These are phyloP conservation scores for Solanum bulbocastanum DNA, from an alignment of 257 asterid genomes.

Conservation along the genomic window DNA sequence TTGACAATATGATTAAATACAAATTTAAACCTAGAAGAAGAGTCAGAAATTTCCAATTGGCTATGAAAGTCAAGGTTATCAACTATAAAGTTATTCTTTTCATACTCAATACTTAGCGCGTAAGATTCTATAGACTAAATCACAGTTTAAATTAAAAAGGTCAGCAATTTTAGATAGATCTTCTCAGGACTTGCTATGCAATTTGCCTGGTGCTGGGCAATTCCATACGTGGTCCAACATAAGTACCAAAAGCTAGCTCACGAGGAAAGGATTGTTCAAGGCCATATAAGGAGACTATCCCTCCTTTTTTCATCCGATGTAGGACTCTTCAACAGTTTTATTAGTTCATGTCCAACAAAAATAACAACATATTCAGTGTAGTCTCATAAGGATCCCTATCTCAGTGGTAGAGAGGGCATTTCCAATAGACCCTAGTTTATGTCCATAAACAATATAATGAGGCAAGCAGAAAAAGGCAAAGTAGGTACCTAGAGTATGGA, in stretches of 20 bases:
- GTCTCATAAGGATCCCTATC: no score
- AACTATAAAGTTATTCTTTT: no score
- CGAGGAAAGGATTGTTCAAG: background rate
- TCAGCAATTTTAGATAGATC: background rate
- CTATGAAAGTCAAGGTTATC: background rate
- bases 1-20: background rate
- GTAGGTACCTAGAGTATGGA: background rate
- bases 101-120: background rate
- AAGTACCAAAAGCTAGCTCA: background rate
- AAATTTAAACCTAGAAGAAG: background rate
- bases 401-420: no score
- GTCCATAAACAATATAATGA: no score
- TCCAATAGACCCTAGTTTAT: no score
- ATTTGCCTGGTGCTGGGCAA: background rate
- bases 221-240: no score
- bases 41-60: background rate
- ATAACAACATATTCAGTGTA: no score
- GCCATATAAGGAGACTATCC: no score
- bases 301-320: background rate
- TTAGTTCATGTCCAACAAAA: no score
- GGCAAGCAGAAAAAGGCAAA: background rate
- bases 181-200: background rate
- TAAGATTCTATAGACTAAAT: background rate
- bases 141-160: background rate
- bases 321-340: no score